Evolutionary conservation across 106 monocot genomes (phyloP).

Genomic region (Phalaenopsis aphrodite): DNA sequence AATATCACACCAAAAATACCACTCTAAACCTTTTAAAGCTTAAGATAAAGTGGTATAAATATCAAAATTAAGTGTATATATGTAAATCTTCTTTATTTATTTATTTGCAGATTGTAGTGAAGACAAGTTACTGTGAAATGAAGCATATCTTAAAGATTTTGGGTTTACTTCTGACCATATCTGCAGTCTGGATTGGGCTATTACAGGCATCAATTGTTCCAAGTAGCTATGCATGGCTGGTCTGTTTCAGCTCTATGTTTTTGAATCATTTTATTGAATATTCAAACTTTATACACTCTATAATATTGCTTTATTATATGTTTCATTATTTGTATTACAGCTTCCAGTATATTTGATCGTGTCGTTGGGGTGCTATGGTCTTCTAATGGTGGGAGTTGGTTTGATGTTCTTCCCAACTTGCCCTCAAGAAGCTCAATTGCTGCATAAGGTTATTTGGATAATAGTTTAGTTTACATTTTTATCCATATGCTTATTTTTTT

Average conservation of each 20-base stretch:
- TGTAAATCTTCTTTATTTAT: neutral
- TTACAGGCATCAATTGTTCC: conserved; percentile 60
- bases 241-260: conserved; percentile 29
- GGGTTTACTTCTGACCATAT: conserved; percentile 47
- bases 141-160: conserved; percentile 87
- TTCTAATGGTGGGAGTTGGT: conserved; percentile 95
- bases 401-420: conserved; percentile 91
- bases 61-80: neutral
- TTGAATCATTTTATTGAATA: neutral
- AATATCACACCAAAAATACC: no score
- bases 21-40: no score
- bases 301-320: neutral
- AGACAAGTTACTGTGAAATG: conserved; percentile 26
- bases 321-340: conserved; percentile 22
- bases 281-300: conserved; percentile 1
- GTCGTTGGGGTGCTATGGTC: conserved; percentile 82
- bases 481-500: neutral
- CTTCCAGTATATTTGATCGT: conserved; percentile 83
- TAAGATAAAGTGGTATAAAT: no score
- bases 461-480: neutral
- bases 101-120: neutral
- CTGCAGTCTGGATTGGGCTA: conserved; percentile 70
- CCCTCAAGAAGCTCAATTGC: conserved; percentile 74
- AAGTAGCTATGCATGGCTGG: conserved; percentile 73
- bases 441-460: conserved; percentile 54